These are phyloP conservation scores for Veloporphyrellus conicus DNA, from an alignment of 1,284 basidiomycete species.

Conservation along the genomic window DNA sequence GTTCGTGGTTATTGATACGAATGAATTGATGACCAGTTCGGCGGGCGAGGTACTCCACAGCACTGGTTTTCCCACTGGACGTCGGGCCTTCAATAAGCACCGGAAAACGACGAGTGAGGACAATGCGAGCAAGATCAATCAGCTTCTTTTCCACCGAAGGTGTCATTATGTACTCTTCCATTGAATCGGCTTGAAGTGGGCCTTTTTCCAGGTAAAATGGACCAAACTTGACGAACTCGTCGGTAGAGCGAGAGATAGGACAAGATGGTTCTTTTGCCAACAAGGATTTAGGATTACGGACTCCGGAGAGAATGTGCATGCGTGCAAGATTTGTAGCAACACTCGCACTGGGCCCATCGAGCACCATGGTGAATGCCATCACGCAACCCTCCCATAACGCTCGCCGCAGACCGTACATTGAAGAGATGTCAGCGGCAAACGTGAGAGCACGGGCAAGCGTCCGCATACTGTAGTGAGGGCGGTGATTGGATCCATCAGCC, in stretches of 20 bases:
- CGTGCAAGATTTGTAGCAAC: conserved; percentile 70
- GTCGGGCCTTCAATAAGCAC: conserved; percentile 98
- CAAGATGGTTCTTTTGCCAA: conserved; percentile 64
- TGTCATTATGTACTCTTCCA: conserved; percentile 88
- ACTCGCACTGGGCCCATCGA: conserved; percentile 73
- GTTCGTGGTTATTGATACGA: conserved; percentile 99
- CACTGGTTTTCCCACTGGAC: conserved; percentile 95
- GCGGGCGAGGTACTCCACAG: conserved; percentile 92
- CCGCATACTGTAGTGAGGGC: conserved; percentile 98
- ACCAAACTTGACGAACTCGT: conserved; percentile 79
- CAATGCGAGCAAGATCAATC: conserved; percentile 86
- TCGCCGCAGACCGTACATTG: conserved; percentile 76
- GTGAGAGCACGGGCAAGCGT: conserved; percentile 90
- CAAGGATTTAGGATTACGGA: conserved; percentile 78
- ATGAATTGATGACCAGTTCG: conserved; percentile 95
- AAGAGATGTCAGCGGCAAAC: conserved; percentile 82
- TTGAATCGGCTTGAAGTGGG: conserved; percentile 56
- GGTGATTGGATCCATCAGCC: conserved; percentile 90
- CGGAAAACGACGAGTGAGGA: conserved; percentile 86
- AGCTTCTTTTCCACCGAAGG: conserved; percentile 96
- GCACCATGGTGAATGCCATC: conserved; percentile 97
- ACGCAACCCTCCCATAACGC: conserved; percentile 94
- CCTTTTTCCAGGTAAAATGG: conserved; percentile 89
- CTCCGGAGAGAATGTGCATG: conserved; percentile 76
- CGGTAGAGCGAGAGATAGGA: conserved; percentile 46